Conservation (phyloP, 1,284 basidiomycete genomes). For the Lignosus rhinocerotis region DNA sequence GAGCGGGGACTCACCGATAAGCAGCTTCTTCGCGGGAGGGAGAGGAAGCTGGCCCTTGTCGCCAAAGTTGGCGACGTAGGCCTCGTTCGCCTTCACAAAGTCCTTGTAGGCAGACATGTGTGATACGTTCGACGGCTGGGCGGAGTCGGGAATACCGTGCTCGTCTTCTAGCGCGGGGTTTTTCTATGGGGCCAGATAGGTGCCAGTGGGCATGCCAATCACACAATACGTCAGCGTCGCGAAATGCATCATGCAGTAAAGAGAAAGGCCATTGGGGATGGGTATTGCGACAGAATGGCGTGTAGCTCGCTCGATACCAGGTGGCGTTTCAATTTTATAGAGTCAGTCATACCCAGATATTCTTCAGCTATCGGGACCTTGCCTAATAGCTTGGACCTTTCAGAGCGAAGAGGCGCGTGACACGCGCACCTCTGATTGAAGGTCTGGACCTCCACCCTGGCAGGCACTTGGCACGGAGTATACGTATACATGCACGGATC, state of each 20-base stretch:
- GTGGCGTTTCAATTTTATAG: background rate
- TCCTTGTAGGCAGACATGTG: slow-evolving; percentile 32
- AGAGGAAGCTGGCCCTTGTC: slow-evolving; percentile 47
- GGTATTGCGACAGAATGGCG: slow-evolving; percentile 20
- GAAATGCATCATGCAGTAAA: background rate
- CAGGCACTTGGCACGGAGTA: too few species aligned
- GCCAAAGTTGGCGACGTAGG: slow-evolving; percentile 45
- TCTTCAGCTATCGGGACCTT: background rate
- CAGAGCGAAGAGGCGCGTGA: background rate
- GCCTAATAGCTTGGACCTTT: background rate
- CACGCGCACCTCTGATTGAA: background rate
- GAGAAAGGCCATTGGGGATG: background rate
- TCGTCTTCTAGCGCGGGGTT: slow-evolving; percentile 20
- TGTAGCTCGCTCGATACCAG: background rate
- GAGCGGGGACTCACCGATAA: slow-evolving; percentile 39
- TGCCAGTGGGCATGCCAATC: background rate
- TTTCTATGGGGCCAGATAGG: slow-evolving; percentile 13
- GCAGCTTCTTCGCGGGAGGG: slow-evolving; percentile 52
- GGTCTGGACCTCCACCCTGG: background rate
- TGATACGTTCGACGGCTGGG: slow-evolving; percentile 1
- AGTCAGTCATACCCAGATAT: background rate
- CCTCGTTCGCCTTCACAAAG: slow-evolving; percentile 39
- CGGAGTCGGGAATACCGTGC: slow-evolving; percentile 11
- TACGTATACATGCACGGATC: background rate
- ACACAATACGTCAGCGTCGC: background rate